Base-by-base conservation (phyloP, 2,329 filamentous ascomycete species). In the Neonectria ditissima region DNA sequence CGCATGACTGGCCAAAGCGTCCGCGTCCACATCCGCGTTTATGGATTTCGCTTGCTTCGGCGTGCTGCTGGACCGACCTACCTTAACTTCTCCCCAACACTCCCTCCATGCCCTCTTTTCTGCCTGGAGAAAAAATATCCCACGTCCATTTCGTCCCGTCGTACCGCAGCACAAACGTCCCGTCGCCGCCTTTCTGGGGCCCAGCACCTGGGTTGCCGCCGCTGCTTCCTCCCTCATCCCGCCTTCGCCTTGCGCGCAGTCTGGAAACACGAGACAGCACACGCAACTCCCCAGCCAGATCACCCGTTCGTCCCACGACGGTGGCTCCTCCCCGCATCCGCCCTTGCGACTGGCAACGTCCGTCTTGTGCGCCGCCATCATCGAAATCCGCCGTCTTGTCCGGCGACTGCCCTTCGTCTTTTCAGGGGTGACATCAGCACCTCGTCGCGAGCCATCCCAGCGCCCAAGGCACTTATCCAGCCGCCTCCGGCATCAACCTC, bases 381-480 rank as follows among this genome's bases (percentile, higher is more conserved):
- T 24, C 39, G 56, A 11, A 28, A 37, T 44, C 16, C 48, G 30
- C 26, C 47, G 34, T 52, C 47, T 45, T 59, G 41, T 48, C 9
- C n/a, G 26, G 39, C 30, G 18, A 30, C 48, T 53, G 14, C 30
- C 22, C 28, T 41, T 45, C 20, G 50, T 30, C 47, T 44, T 50
- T 53, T 59, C 56, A 53, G 56, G 56, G 56, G 48, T 59, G 56
- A 32, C 56, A 59, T 59, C 56, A 53, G 50, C 48, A 16, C 50
- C 47, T 47, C n/a, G 32, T 18, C 41, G 28, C 50, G 34, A 30
- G 56, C 56, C 28, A 59, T 24, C 24, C 22, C 26, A 16, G 48
- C 18, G 43, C 50, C 26, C 24, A 26, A n/a, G 50, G 32, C 37
- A 32, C 24, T 50, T 32, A 48, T 9, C 47, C 28, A 18, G 26